Conservation (phyloP, 1,284 basidiomycete genomes). For the Cryptococcus floricola region DNA sequence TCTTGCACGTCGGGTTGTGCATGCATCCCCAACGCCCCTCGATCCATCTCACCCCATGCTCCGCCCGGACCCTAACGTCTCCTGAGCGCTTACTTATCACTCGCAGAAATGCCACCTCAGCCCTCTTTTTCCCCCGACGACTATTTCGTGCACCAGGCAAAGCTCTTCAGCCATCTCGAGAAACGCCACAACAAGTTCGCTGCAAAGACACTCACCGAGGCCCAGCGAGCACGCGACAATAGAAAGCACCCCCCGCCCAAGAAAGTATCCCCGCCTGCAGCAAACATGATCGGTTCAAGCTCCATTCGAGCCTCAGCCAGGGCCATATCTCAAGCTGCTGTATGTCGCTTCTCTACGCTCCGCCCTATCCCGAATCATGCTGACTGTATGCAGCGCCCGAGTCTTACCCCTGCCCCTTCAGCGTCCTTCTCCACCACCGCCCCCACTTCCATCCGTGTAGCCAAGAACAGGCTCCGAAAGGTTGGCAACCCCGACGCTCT, state of each 20-base stretch:
- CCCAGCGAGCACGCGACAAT: neutral
- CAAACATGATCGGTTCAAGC: slow-evolving; percentile 11
- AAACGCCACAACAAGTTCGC: slow-evolving; percentile 27
- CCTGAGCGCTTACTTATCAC: neutral
- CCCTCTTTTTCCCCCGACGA: slow-evolving; percentile 11
- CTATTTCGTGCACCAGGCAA: slow-evolving; percentile 30
- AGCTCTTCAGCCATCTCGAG: slow-evolving; percentile 33
- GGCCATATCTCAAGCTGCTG: neutral
- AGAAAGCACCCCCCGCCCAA: no score
- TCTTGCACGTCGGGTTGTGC: neutral
- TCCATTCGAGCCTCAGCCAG: neutral
- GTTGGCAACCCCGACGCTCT: slow-evolving; percentile 27
- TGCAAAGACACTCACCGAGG: slow-evolving; percentile 11
- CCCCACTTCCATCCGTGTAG: slow-evolving; percentile 4
- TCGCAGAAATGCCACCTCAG: slow-evolving; percentile 7
- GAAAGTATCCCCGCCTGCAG: neutral
- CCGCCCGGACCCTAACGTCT: no score
- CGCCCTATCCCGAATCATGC: neutral
- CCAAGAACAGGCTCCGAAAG: slow-evolving; percentile 10
- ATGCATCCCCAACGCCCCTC: neutral
- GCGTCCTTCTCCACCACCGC: slow-evolving; percentile 12
- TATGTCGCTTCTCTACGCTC: neutral
- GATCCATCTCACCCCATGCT: neutral
- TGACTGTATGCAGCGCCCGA: slow-evolving; percentile 4
- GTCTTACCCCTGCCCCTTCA: slow-evolving; percentile 4